phyloP scores from a whole-genome alignment of 2,329 filamentous ascomycete species.

The Epichloe brachyelytri region DNA sequence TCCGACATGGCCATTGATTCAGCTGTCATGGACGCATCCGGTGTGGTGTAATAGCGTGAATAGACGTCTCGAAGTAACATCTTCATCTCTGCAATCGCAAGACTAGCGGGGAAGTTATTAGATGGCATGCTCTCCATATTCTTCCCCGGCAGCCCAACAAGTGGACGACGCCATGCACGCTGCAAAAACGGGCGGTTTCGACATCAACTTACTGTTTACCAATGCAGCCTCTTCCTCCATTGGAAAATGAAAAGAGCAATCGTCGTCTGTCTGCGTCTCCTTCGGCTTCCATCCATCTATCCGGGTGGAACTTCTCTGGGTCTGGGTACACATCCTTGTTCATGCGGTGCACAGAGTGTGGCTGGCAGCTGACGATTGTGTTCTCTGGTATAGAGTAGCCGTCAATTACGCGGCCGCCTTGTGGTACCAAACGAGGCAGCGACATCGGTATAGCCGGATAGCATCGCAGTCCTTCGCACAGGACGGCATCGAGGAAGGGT shows the following conservation, averaged over 20 bases:
- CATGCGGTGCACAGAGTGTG: slow-evolving; percentile 46
- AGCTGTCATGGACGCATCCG: slow-evolving; percentile 39
- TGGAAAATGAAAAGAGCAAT: slow-evolving; percentile 52
- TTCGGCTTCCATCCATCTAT: slow-evolving; percentile 65
- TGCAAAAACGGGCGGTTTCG: neutral
- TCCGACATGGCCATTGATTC: slow-evolving; percentile 52
- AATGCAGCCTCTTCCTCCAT: slow-evolving; percentile 51
- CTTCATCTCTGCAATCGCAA: slow-evolving; percentile 58
- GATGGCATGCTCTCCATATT: neutral
- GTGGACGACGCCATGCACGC: neutral
- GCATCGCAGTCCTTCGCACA: slow-evolving; percentile 48
- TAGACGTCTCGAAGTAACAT: slow-evolving; percentile 50
- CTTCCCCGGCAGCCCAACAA: too few species aligned
- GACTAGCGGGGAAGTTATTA: slow-evolving; percentile 13
- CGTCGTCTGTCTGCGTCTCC: slow-evolving; percentile 59
- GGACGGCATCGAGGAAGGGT: slow-evolving; percentile 48
- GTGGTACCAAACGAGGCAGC: slow-evolving; percentile 46
- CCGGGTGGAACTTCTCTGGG: slow-evolving; percentile 65
- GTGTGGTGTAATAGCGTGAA: slow-evolving; percentile 40
- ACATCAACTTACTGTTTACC: slow-evolving; percentile 47
- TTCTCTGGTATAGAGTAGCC: slow-evolving; percentile 38
- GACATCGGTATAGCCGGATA: slow-evolving; percentile 56
- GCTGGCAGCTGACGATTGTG: slow-evolving; percentile 48
- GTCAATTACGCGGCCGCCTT: slow-evolving; percentile 40
- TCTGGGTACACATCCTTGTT: slow-evolving; percentile 60